These are phyloP conservation scores for Penicillium maclennaniae DNA, from an alignment of 495 filamentous ascomycete genomes.

Conservation along the genomic window DNA sequence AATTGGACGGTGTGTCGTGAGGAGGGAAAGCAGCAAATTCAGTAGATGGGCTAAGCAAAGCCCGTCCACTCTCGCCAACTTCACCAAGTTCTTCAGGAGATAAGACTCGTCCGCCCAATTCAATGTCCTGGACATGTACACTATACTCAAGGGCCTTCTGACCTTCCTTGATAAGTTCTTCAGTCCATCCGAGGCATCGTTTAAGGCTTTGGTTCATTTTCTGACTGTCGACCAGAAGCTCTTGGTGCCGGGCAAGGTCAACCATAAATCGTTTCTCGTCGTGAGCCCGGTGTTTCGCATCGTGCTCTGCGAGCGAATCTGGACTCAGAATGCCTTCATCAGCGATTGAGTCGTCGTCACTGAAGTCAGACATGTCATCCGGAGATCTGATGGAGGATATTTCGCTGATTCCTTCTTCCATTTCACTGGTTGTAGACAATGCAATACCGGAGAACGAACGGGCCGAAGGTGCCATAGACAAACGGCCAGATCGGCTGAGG, in stretches of 20 bases:
- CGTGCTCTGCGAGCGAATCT: conserved; percentile 37
- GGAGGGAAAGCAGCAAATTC: conserved; percentile 12
- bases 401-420: conserved; percentile 35
- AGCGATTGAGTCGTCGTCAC: conserved; percentile 42
- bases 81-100: conserved; percentile 60
- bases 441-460: conserved; percentile 41
- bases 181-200: conserved; percentile 79
- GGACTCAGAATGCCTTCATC: conserved; percentile 35
- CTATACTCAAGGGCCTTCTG: conserved; percentile 80
- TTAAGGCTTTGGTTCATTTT: conserved; percentile 92
- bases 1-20: conserved; percentile 5
- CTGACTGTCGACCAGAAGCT: conserved; percentile 80
- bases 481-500: conserved; percentile 68
- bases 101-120: conserved; percentile 77
- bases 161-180: conserved; percentile 83
- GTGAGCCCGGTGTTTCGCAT: conserved; percentile 37
- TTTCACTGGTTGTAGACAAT: conserved; percentile 35
- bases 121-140: conserved; percentile 71
- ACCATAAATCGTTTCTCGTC: conserved; percentile 77
- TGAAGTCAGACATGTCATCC: conserved; percentile 43
- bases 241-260: conserved; percentile 84
- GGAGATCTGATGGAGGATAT: conserved; percentile 32
- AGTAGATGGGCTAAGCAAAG: conserved; percentile 31
- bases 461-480: conserved; percentile 53
- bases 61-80: conserved; percentile 38